phyloP scores from a whole-genome alignment of 164 flowering plant species.

The Piper betle region DNA sequence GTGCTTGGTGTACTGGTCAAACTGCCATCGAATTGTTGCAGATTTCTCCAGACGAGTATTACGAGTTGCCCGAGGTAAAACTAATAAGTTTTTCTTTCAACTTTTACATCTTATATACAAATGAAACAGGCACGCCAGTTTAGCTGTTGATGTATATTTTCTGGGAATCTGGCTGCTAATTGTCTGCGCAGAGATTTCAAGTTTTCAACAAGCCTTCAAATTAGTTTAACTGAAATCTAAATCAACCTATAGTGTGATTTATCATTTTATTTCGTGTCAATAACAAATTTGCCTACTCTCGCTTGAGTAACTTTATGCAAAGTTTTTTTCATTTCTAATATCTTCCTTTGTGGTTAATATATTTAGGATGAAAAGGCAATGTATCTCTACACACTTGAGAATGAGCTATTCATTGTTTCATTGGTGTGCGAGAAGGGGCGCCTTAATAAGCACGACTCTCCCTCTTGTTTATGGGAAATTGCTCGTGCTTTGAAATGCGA shows the following conservation, averaged over 20 bases:
- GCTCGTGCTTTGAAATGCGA: constrained; percentile 48
- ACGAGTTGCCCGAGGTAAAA: constrained; percentile 65
- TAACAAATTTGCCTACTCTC: not conserved
- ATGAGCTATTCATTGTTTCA: constrained; percentile 61
- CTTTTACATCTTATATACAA: not conserved
- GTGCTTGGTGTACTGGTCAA: constrained; percentile 75
- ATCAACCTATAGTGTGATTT: not conserved
- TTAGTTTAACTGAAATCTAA: not conserved
- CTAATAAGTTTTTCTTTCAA: not conserved
- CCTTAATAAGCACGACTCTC: constrained; percentile 7
- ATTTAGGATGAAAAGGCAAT: constrained; percentile 83
- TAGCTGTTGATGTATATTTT: no score
- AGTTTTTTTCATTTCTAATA: not conserved
- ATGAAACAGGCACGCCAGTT: not conserved
- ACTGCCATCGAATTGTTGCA: constrained; percentile 82
- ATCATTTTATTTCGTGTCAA: not conserved
- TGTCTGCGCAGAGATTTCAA: not conserved
- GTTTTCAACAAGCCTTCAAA: not conserved
- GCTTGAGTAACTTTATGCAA: not conserved
- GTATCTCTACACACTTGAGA: constrained; percentile 76
- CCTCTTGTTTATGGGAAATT: constrained; percentile 49
- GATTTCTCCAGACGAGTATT: constrained; percentile 80
- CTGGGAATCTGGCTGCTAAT: not conserved
- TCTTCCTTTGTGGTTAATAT: not conserved
- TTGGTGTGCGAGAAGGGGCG: constrained; percentile 40